Percentiles rank a stretch among this genome's conserved stretches.
phyloP scores from a whole-genome alignment of 2,329 filamentous ascomycete species.

The Raffaelea arxii region DNA sequence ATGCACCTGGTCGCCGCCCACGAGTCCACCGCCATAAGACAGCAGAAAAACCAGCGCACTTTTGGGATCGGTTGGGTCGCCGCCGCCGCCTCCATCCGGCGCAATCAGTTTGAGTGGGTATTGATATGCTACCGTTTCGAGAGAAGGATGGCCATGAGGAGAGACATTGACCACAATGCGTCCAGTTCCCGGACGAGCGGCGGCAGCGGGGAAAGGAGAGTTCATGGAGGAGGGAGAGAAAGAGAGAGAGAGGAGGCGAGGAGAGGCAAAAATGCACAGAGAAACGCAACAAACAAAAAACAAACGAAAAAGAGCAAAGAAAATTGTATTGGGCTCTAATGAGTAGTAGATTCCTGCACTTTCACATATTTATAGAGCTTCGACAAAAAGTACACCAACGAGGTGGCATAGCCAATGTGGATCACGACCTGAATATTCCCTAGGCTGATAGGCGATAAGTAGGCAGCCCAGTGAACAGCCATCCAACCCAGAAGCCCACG shows the following conservation, averaged over 20 bases:
- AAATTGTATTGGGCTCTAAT: too few species aligned
- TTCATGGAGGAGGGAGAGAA: conserved; percentile 26
- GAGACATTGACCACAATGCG: conserved; percentile 63
- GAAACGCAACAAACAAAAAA: too few species aligned
- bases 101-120: conserved; percentile 93
- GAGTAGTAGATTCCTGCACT: too few species aligned
- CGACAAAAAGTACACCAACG: too few species aligned
- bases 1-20: conserved; percentile 75
- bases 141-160: conserved; percentile 60
- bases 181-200: conserved; percentile 68
- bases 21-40: conserved; percentile 88
- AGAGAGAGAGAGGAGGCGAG: conserved; percentile 5
- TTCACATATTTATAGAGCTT: too few species aligned
- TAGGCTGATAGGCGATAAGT: too few species aligned
- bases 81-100: conserved; percentile 29
- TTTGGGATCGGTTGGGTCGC: conserved; percentile 34
- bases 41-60: conserved; percentile 80
- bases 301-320: too few species aligned
- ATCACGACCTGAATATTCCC: too few species aligned
- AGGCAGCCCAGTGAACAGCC: too few species aligned
- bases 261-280: neutral
- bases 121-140: conserved; percentile 73
- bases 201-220: conserved; percentile 69
- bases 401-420: too few species aligned
- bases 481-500: too few species aligned